A percentile compares a stretch with the other conserved stretches of the same genome.
phyloP scores from a whole-genome alignment of 1,284 basidiomycete genomes.

The Trichosporon coremiiforme region DNA sequence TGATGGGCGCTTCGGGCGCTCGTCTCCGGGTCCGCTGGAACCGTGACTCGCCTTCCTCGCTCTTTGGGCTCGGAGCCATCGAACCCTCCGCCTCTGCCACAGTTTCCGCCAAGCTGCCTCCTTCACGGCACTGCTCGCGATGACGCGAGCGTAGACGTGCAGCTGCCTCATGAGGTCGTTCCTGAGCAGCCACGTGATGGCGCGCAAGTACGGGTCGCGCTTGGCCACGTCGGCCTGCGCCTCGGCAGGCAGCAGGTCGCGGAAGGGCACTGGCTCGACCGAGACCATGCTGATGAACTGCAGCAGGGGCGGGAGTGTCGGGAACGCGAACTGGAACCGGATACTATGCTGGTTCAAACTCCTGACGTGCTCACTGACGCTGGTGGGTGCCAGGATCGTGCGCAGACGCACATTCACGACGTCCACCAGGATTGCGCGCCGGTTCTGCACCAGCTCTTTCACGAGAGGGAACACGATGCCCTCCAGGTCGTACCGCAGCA shows the following conservation, averaged over 20 bases:
- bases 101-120: slow-evolving; percentile 55
- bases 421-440: slow-evolving; percentile 85
- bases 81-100: slow-evolving; percentile 43
- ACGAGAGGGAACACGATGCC: slow-evolving; percentile 83
- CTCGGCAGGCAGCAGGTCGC: slow-evolving; percentile 43
- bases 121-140: slow-evolving; percentile 78
- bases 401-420: slow-evolving; percentile 77
- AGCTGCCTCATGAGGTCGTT: slow-evolving; percentile 80
- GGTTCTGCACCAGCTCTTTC: slow-evolving; percentile 84
- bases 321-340: slow-evolving; percentile 72
- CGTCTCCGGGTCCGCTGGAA: neutral
- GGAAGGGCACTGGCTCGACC: slow-evolving; percentile 67
- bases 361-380: slow-evolving; percentile 68
- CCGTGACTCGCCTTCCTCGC: slow-evolving; percentile 22
- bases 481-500: slow-evolving; percentile 83
- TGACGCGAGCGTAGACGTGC: slow-evolving; percentile 80
- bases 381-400: slow-evolving; percentile 75
- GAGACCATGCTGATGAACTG: slow-evolving; percentile 73
- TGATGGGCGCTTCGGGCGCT: neutral
- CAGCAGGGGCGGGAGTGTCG: slow-evolving; percentile 70
- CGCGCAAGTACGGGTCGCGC: slow-evolving; percentile 72
- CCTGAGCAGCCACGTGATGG: slow-evolving; percentile 90
- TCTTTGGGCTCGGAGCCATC: slow-evolving; percentile 39
- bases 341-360: slow-evolving; percentile 58
- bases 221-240: slow-evolving; percentile 29